A percentile compares a stretch with the other conserved stretches of the same genome.
Conservation (phyloP, 768 basidiomycete species). For the Dentipellis sp. region DNA sequence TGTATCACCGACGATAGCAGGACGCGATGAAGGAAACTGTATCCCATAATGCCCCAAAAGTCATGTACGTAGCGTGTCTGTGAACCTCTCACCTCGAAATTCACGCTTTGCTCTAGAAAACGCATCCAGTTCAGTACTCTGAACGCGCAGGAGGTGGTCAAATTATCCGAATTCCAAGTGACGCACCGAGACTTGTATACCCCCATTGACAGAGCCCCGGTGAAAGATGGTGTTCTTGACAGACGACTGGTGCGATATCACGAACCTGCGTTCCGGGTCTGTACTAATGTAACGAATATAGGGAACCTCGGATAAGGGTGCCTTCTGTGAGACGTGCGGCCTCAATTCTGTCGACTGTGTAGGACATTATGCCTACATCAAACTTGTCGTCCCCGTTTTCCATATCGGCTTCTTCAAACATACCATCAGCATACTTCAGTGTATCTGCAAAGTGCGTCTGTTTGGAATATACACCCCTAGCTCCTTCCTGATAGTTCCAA, state of each 20-base stretch:
- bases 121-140: constrained; percentile 93
- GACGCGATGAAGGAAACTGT: constrained; percentile 73
- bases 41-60: constrained; percentile 70
- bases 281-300: constrained; percentile 21
- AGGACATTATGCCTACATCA: constrained; percentile 98
- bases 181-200: constrained; percentile 90
- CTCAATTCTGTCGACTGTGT: constrained; percentile 89
- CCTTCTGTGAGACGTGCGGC: constrained; percentile 93
- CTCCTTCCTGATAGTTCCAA: constrained; percentile 1
- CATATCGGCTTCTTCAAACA: constrained; percentile 99
- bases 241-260: constrained; percentile 62
- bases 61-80: constrained; percentile 46
- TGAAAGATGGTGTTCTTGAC: constrained; percentile 89
- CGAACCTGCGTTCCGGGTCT: not conserved
- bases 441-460: constrained; percentile 86
- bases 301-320: constrained; percentile 92
- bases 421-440: constrained; percentile 85
- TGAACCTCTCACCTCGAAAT: not conserved
- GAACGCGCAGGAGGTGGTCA: constrained; percentile 91
- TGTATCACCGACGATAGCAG: not conserved
- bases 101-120: constrained; percentile 45
- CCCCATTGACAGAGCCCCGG: constrained; percentile 71
- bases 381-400: constrained; percentile 92
- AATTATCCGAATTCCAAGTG: constrained; percentile 93
- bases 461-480: not conserved